These are phyloP conservation scores for Cystofilobasidium bisporidii DNA, from an alignment of 768 basidiomycete species.

Conservation along the genomic window DNA sequence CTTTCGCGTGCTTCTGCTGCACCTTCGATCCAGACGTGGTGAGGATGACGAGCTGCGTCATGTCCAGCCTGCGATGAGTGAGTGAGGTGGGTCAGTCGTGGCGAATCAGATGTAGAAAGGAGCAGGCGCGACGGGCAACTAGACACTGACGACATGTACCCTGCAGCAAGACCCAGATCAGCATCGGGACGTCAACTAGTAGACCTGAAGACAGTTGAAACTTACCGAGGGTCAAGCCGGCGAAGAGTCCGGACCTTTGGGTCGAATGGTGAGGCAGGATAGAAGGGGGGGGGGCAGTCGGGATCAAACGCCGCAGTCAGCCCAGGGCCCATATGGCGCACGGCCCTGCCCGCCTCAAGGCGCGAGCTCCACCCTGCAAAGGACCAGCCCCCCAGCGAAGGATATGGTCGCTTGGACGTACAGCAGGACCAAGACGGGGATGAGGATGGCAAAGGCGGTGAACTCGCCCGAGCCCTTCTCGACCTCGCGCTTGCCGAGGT, in stretches of 20 bases:
- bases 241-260: conserved; percentile 23
- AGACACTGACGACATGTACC: conserved; percentile 16
- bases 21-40: conserved; percentile 70
- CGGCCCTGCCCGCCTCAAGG: no score
- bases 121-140: not conserved
- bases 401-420: conserved; percentile 44
- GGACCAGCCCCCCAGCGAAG: no score
- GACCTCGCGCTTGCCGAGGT: conserved; percentile 9
- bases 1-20: conserved; percentile 69
- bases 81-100: not conserved
- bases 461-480: conserved; percentile 19
- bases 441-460: conserved; percentile 44
- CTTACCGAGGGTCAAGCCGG: conserved; percentile 57
- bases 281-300: no score
- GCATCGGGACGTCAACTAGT: no score
- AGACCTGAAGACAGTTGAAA: not conserved
- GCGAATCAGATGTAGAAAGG: no score
- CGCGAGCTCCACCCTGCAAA: no score
- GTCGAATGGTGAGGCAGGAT: not conserved
- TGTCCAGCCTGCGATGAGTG: conserved; percentile 52
- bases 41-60: conserved; percentile 80
- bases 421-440: conserved; percentile 69
- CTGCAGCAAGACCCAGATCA: no score
- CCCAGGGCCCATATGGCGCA: no score
- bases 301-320: no score